These are phyloP conservation scores for Phytopythium mirpurense DNA, from an alignment of 352 stramenopile genomes.

Conservation along the genomic window DNA sequence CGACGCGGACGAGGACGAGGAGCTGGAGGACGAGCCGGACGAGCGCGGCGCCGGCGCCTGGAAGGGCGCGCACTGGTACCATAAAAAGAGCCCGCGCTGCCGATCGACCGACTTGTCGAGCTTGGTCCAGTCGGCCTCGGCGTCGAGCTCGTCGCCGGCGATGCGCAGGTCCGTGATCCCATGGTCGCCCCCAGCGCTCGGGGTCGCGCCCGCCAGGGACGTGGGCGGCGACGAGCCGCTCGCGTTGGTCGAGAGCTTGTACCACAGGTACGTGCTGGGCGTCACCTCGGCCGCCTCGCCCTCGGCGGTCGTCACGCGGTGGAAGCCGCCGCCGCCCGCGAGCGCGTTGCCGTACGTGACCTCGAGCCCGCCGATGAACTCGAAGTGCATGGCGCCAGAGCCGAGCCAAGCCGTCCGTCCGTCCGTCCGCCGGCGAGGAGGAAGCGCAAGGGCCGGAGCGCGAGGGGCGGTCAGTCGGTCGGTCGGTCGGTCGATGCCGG, in stretches of 20 bases:
- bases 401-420: too few relatives aligned
- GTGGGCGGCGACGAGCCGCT: constrained; percentile 8
- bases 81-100: constrained; percentile 51
- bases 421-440: too few relatives aligned
- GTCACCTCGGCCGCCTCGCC: constrained; percentile 73
- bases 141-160: constrained; percentile 18
- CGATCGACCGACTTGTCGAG: constrained; percentile 78
- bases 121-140: constrained; percentile 32
- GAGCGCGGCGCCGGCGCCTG: constrained; percentile 9
- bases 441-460: neutral
- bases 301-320: constrained; percentile 74
- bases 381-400: constrained; percentile 42
- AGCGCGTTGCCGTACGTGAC: constrained; percentile 87
- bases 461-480: constrained; percentile 7
- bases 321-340: constrained; percentile 68
- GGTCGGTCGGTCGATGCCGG: too few relatives aligned
- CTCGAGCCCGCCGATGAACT: constrained; percentile 68
- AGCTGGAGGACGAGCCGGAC: constrained; percentile 1
- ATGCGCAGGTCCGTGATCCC: constrained; percentile 60
- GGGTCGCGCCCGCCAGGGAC: constrained; percentile 2
- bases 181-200: constrained; percentile 7
- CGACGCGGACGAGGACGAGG: constrained; percentile 8
- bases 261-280: constrained; percentile 84
- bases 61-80: constrained; percentile 42
- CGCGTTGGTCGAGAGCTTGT: constrained; percentile 35